phyloP scores from a whole-genome alignment of 257 asterid genomes.

The Coffea canephora region DNA sequence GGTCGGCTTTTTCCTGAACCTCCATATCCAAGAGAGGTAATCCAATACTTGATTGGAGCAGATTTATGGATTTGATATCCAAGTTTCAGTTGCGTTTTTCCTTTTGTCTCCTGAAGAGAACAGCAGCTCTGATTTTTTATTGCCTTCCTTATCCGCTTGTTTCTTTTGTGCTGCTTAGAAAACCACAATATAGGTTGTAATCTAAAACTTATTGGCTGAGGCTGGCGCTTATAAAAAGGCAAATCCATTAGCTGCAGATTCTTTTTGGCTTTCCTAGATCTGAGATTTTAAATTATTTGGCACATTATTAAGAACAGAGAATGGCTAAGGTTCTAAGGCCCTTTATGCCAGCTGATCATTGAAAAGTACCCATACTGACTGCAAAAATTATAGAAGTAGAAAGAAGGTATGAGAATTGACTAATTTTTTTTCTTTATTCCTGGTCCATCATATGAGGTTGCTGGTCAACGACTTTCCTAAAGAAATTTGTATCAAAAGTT shows the following conservation, averaged over 20 bases:
- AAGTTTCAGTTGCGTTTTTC: neutral
- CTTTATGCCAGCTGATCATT: neutral
- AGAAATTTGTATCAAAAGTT: neutral
- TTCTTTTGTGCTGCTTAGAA: neutral
- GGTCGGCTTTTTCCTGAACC: conserved; percentile 93
- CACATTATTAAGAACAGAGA: neutral
- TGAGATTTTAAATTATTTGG: neutral
- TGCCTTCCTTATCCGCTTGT: neutral
- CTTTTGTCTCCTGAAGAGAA: neutral
- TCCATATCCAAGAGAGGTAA: conserved; percentile 97
- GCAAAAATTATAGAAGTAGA: neutral
- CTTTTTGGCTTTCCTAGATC: neutral
- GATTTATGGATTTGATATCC: conserved; percentile 8
- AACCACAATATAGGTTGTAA: neutral
- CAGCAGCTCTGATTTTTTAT: neutral
- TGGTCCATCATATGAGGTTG: neutral
- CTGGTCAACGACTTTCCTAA: neutral
- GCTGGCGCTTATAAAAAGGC: neutral
- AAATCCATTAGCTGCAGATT: neutral
- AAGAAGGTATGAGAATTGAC: neutral
- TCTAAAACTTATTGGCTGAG: neutral
- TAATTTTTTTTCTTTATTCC: neutral
- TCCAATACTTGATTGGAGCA: neutral
- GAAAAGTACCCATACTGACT: neutral
- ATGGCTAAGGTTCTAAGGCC: neutral